Conservation (phyloP, 805 yeast genomes). For the Metschnikowia sp. region DNA sequence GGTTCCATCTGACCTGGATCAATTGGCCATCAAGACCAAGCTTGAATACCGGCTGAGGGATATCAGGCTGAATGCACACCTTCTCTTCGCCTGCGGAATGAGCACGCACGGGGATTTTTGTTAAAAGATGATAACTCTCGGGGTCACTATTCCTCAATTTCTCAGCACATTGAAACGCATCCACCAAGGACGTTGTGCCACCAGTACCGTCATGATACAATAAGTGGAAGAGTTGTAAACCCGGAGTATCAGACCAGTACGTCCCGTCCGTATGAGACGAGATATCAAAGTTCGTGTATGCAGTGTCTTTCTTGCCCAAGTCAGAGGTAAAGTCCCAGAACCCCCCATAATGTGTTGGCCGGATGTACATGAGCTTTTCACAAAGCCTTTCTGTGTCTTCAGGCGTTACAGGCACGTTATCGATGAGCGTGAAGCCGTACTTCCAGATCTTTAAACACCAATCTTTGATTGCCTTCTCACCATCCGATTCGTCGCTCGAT, state of each 20-base stretch:
- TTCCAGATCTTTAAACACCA: constrained; percentile 54
- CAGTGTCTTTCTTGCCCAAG: constrained; percentile 64
- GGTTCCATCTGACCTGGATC: constrained; percentile 68
- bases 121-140: constrained; percentile 48
- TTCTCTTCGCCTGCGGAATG: constrained; percentile 72
- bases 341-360: constrained; percentile 76
- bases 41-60: constrained; percentile 56
- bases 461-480: constrained; percentile 46
- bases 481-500: constrained; percentile 24
- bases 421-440: constrained; percentile 60
- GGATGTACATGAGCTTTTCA: constrained; percentile 54
- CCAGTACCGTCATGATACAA: constrained; percentile 63
- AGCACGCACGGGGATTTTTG: constrained; percentile 54
- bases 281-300: constrained; percentile 65
- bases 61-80: constrained; percentile 57
- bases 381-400: constrained; percentile 57
- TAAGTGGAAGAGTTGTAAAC: constrained; percentile 65
- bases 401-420: constrained; percentile 58
- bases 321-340: constrained; percentile 78
- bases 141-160: constrained; percentile 46
- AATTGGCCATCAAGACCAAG: constrained; percentile 50
- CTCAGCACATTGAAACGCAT: constrained; percentile 60
- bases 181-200: constrained; percentile 65
- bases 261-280: constrained; percentile 72
- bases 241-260: constrained; percentile 72